A percentile compares a stretch with the other conserved stretches of the same genome.
phyloP scores from a whole-genome alignment of 2,329 filamentous ascomycete genomes.

The Venturia oleaginea region DNA sequence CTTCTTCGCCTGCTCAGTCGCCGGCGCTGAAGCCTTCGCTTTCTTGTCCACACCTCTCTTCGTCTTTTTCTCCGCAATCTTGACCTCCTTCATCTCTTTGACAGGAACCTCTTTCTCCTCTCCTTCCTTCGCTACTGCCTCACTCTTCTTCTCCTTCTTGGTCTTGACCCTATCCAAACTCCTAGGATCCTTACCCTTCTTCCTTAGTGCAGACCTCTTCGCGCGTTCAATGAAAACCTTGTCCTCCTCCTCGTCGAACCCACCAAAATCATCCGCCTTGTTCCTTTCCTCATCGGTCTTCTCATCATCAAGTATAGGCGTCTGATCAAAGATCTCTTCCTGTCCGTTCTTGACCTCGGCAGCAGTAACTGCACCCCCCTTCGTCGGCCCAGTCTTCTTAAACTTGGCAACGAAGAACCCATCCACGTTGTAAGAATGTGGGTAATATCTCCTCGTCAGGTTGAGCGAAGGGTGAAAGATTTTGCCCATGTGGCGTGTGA shows the following conservation, averaged over 20 bases:
- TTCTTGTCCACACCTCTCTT: conserved; percentile 12
- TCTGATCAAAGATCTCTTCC: conserved; percentile 53
- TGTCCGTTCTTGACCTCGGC: conserved; percentile 24
- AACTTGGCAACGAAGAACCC: conserved; percentile 98
- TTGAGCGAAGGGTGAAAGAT: conserved; percentile 79
- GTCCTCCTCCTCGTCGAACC: conserved; percentile 43
- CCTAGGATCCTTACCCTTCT: conserved; percentile 40
- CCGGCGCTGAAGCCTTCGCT: conserved; percentile 10
- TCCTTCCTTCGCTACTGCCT: not conserved
- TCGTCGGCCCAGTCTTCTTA: conserved; percentile 78
- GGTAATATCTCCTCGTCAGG: conserved; percentile 77
- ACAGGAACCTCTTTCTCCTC: not conserved
- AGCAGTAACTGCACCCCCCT: conserved; percentile 45
- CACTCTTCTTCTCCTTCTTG: not conserved
- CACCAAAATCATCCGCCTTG: conserved; percentile 37
- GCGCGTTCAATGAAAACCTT: conserved; percentile 38
- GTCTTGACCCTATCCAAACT: conserved; percentile 7
- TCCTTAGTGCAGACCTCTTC: conserved; percentile 32
- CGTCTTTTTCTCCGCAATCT: conserved; percentile 17
- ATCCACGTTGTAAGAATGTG: conserved; percentile 88
- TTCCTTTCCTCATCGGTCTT: conserved; percentile 18
- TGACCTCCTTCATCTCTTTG: not conserved
- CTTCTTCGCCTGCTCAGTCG: conserved; percentile 17
- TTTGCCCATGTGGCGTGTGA: conserved; percentile 85
- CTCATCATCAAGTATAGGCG: conserved; percentile 48